A percentile compares a stretch with the other conserved stretches of the same genome.
These are phyloP conservation scores for Limnomonas spitsbergensis DNA, from an alignment of 139 green algal species.

Conservation along the genomic window DNA sequence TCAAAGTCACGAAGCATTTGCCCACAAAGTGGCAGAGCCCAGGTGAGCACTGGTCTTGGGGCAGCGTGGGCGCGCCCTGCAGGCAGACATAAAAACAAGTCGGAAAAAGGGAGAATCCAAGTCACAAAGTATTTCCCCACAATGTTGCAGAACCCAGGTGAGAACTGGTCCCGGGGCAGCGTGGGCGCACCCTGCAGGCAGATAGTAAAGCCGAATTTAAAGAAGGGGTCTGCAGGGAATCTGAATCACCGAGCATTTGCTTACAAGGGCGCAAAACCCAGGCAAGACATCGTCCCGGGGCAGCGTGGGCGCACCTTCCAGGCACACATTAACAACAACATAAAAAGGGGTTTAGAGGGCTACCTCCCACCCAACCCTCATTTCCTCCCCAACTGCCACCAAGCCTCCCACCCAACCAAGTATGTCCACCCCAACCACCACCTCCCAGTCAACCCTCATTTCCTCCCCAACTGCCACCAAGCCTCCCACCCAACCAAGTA, in stretches of 20 bases:
- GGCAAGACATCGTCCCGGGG: conserved; percentile 48
- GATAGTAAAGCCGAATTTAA: not conserved
- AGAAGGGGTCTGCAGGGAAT: not conserved
- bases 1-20: conserved; percentile 16
- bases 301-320: not conserved
- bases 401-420: not conserved
- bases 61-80: not conserved
- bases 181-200: not conserved
- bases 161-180: conserved; percentile 45
- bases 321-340: too few relatives aligned
- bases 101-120: not conserved
- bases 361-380: not conserved
- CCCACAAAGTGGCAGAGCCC: conserved; percentile 83
- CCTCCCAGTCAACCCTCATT: too few relatives aligned
- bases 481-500: too few relatives aligned
- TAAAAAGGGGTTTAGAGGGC: not conserved
- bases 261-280: conserved; percentile 80
- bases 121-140: conserved; percentile 42
- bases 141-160: conserved; percentile 77
- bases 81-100: too few relatives aligned
- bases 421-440: not conserved
- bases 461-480: too few relatives aligned
- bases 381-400: not conserved
- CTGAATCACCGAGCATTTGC: conserved; percentile 14
- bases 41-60: conserved; percentile 48